phyloP scores from a whole-genome alignment of 495 filamentous ascomycete genomes.

The Oidiodendron maius region DNA sequence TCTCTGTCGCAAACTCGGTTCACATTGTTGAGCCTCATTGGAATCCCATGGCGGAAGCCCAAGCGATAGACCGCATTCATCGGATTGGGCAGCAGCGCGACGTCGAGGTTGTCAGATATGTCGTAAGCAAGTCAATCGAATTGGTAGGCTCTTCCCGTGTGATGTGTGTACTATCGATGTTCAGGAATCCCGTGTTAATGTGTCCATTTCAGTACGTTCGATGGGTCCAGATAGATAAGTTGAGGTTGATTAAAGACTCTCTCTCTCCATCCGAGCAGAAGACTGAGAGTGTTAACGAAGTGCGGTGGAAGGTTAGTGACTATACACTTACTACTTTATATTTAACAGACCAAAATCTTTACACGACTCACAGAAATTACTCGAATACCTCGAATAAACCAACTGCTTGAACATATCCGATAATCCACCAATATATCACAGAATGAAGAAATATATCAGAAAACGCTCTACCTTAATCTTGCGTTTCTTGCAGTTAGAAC shows the following conservation, averaged over 20 bases:
- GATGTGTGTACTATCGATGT: not conserved
- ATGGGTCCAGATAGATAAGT: slow-evolving; percentile 16
- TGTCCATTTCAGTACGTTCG: slow-evolving; percentile 11
- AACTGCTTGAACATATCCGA: too few relatives aligned
- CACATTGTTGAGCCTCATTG: slow-evolving; percentile 26
- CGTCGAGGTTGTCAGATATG: slow-evolving; percentile 21
- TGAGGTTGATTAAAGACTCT: slow-evolving; percentile 11
- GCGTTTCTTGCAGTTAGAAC: too few relatives aligned
- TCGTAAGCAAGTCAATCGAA: slow-evolving; percentile 8
- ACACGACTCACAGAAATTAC: too few relatives aligned
- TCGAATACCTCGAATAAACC: too few relatives aligned
- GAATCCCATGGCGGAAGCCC: slow-evolving; percentile 26
- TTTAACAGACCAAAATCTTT: slow-evolving; percentile 6
- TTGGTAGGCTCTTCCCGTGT: slow-evolving; percentile 2
- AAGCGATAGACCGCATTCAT: slow-evolving; percentile 25
- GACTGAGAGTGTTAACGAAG: slow-evolving; percentile 7
- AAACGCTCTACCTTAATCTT: too few relatives aligned
- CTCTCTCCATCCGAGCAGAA: not conserved
- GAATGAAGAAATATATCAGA: too few relatives aligned
- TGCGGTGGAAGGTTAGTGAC: slow-evolving; percentile 5
- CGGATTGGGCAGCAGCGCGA: slow-evolving; percentile 23
- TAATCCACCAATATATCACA: too few relatives aligned
- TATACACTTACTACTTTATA: not conserved
- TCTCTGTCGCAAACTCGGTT: slow-evolving; percentile 18
- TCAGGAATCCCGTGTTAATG: not conserved